Conservation (phyloP, 257 asterid species). For the Fraxinus excelsior region DNA sequence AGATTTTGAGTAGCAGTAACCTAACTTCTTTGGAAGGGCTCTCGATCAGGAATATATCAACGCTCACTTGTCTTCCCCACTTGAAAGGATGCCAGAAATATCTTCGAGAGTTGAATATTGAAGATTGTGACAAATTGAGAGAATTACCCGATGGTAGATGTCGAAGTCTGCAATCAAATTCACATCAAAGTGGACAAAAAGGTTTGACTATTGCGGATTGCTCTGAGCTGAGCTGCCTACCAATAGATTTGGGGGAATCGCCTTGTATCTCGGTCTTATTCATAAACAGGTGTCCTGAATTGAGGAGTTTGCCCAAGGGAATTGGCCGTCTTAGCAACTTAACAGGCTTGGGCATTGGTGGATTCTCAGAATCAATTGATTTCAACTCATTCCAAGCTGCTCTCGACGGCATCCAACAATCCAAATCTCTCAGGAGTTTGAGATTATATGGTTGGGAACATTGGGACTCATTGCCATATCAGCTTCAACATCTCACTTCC, state of each 20-base stretch:
- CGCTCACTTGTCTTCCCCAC: slow-evolving; percentile 14
- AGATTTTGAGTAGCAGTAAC: slow-evolving; percentile 8
- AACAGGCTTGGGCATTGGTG: background rate
- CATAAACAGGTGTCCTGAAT: background rate
- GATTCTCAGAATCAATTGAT: background rate
- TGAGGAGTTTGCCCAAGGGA: slow-evolving; percentile 4
- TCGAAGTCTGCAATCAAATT: slow-evolving; percentile 1
- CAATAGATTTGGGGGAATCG: background rate
- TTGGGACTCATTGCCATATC: slow-evolving; percentile 16
- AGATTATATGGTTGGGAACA: background rate
- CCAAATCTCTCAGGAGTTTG: background rate
- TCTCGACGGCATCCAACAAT: background rate
- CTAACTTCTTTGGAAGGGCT: slow-evolving; percentile 9
- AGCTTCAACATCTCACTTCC: slow-evolving; percentile 11
- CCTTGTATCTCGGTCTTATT: background rate
- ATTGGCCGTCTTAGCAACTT: background rate
- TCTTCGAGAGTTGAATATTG: background rate
- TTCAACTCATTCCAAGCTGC: background rate
- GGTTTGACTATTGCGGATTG: background rate
- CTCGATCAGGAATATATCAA: background rate
- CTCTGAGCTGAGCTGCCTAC: background rate
- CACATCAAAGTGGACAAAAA: background rate
- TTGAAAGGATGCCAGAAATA: background rate
- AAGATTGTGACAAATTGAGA: background rate
- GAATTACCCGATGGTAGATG: background rate